A percentile compares a stretch with the other conserved stretches of the same genome.
Conservation (phyloP, 2,329 filamentous ascomycete species). For the Claviceps arundinis region DNA sequence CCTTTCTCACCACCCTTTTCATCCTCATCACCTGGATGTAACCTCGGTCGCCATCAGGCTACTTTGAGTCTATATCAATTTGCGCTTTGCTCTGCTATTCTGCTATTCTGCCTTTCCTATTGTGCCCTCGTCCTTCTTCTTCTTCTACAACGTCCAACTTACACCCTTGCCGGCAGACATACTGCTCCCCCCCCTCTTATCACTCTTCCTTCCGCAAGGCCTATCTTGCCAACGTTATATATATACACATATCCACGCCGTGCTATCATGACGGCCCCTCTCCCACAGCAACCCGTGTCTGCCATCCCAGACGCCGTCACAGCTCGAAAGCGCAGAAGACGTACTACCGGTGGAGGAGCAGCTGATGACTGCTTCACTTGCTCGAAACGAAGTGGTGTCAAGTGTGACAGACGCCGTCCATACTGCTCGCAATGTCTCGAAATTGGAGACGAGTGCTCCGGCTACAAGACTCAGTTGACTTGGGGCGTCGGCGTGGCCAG, state of each 20-base stretch:
- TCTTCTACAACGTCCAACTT: background rate
- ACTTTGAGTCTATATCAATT: background rate
- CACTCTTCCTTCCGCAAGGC: too few species aligned
- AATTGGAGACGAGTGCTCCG: conserved; percentile 81
- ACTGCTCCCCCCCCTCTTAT: background rate
- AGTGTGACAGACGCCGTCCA: conserved; percentile 82
- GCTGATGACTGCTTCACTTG: conserved; percentile 94
- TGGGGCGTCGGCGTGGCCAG: conserved; percentile 95
- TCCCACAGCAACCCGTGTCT: conserved; percentile 28
- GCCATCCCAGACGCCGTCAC: conserved; percentile 37
- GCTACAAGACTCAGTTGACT: conserved; percentile 92
- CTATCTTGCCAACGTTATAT: too few species aligned
- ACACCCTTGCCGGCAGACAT: background rate
- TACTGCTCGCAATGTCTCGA: conserved; percentile 94
- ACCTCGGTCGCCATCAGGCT: conserved; percentile 1
- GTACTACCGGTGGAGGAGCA: conserved; percentile 77
- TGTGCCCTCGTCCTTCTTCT: background rate
- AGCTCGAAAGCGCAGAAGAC: conserved; percentile 63
- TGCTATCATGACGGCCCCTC: conserved; percentile 34
- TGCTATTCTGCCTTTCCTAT: background rate
- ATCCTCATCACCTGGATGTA: conserved; percentile 4
- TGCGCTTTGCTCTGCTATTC: background rate
- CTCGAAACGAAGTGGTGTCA: conserved; percentile 57
- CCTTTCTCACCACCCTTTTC: conserved; percentile 9
- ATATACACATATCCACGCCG: background rate